Base-by-base conservation (phyloP, 345 rosid genomes). In the Cardamine resedifolia region DNA sequence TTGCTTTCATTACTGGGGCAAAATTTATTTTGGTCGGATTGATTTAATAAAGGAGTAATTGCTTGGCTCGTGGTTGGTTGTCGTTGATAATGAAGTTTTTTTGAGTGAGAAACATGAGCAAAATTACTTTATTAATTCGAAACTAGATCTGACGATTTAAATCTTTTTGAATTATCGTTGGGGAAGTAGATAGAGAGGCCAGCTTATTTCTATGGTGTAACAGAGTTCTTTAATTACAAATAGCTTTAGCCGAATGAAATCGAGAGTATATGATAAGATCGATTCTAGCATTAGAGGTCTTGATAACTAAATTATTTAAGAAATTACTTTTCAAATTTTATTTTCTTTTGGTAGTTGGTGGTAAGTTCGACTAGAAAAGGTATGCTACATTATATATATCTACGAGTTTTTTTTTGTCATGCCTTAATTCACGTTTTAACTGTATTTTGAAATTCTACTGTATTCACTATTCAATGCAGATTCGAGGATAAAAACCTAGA, bases 401-500 rank as follows among this genome's bases (percentile, higher is more conserved):
- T 16, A 8, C 9, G 38, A 12, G 23, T 4, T 14, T 33, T 23
- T 61, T 8, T 10, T 36, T 28, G 1, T 31, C 57, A 30, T 64
- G 43, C 43, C 56, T 48, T 48, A 21, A 20, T 49, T 20, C 4
- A 49, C 38, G 5, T 5, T 48, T 19, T n/a, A 26, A 36, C n/a
- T 21, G 23, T 10, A 21, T 21, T 50, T 2, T 50, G 28, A 21
- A 23, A 52, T 2, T 6, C 0, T n/a, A 18, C n/a, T 31, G 45
- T 36, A 27, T 23, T 10, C 5, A 7, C n/a, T n/a, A n/a, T n/a
- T n/a, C n/a, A n/a, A 7, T 60, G 66, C 85, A 88, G 92, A 16
- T 88, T 85, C 43, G 91, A 85, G 38, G 92, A 88, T 38, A 74
- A 10, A 48, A 88, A 86, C 79, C 66, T 80, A 0, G 83, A 89